Evolutionary conservation across 805 yeast species (phyloP), one percentile per base, ranked within the genome.

Genomic region (Lachancea cidri): DNA sequence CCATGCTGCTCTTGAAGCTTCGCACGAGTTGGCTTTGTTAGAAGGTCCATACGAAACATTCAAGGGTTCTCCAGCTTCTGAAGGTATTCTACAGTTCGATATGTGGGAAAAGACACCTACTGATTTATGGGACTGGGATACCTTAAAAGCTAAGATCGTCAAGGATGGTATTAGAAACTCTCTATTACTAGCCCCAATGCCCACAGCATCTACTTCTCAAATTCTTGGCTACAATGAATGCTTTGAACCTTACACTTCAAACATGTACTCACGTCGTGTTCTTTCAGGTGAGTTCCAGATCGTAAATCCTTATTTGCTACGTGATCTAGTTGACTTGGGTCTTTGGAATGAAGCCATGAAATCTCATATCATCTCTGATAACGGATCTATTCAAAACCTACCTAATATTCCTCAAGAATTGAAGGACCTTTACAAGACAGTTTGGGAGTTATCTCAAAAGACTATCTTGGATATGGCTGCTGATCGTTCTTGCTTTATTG

Each of bases 161-260:
- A 62, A 66, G 47, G 65, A 77, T 55, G 98, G 98, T 36, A 55
- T 91, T 32, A 72, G 97, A 57, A 91, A 91, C 69, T 91, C 97
- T 4, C 67, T 91, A 42, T 63, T 89, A 14, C 85, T 89, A 25
- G 97, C 94, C 1, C 93, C 96, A 39, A 91, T 91, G 98, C 98
- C 98, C 33, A 91, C 98, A 14, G 98, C 98, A 2, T 87, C 97
- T 1, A 91, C 98, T 2, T 91, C 98, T 3, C 97, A 88, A 68
- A 89, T 91, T 38, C 71, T 91, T 39, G 98, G 97, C 30, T 86
- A 76, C 70, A 89, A 81, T 54, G 98, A 91, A 68, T 89, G 97
- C 66, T 91, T 91, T 63, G 98, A 91, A 65, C 98, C 98, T 9
- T 79, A 81, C 62, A 89, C 98, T 5, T 87, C 96, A 16, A 91